Percentiles rank a stretch among this genome's conserved stretches.
phyloP scores from a whole-genome alignment of 2,329 filamentous ascomycete genomes.

The Phyllachora maydis region DNA sequence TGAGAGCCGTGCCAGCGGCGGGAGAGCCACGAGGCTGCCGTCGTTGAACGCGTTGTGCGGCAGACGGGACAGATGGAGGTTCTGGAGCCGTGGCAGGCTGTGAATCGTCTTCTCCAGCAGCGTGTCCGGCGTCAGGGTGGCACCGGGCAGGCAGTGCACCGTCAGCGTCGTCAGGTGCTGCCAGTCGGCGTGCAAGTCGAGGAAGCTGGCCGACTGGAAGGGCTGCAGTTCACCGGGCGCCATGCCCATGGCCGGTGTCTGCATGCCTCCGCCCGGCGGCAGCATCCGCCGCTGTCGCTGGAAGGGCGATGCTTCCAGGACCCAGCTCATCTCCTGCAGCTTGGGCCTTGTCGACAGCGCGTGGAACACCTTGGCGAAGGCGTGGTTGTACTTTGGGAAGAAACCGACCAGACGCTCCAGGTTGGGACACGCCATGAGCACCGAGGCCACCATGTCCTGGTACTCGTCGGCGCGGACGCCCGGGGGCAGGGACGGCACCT shows the following conservation, averaged over 20 bases:
- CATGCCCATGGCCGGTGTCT: slow-evolving; percentile 6
- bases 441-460: slow-evolving; percentile 33
- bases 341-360: slow-evolving; percentile 34
- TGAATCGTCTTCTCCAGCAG: slow-evolving; percentile 28
- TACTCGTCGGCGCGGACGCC: slow-evolving; percentile 25
- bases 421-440: slow-evolving; percentile 45
- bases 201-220: slow-evolving; percentile 13
- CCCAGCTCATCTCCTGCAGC: slow-evolving; percentile 38
- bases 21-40: slow-evolving; percentile 29
- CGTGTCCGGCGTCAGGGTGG: slow-evolving; percentile 27
- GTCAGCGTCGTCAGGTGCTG: slow-evolving; percentile 30
- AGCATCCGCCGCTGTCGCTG: slow-evolving; percentile 15
- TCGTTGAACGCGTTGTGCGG: slow-evolving; percentile 36
- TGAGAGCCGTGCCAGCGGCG: slow-evolving; percentile 30
- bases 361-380: slow-evolving; percentile 33
- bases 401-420: slow-evolving; percentile 36
- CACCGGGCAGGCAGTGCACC: slow-evolving; percentile 35
- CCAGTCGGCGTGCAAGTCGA: slow-evolving; percentile 30
- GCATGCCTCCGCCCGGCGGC: slow-evolving; percentile 6
- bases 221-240: slow-evolving; percentile 16
- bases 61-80: slow-evolving; percentile 37
- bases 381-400: slow-evolving; percentile 30
- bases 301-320: slow-evolving; percentile 19
- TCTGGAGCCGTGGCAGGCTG: slow-evolving; percentile 30
- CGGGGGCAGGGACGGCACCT: slow-evolving; percentile 26